Base-by-base conservation (phyloP, 768 basidiomycete species). In the Tephrocybe sp. region DNA sequence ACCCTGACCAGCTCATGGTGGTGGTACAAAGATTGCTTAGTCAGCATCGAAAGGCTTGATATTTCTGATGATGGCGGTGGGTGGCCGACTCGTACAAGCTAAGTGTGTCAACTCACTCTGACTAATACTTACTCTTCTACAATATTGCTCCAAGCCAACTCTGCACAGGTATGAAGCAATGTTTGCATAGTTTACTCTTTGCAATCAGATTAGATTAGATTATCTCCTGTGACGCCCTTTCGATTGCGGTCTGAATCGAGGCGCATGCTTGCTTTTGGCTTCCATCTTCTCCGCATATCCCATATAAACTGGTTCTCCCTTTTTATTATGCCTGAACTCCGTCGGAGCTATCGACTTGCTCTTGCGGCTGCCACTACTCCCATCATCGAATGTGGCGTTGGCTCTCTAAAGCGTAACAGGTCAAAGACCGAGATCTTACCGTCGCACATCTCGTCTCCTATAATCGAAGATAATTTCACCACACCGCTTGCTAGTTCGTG, bases 1-100 rank as follows among this genome's bases (percentile, higher is more conserved):
- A 63, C 66, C 66, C 66, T 16, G 63, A 62, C 66, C 66, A 67
- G 42, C 66, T 67, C 66, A 67, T 67, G 43, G 49, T 49, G 7
- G 41, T 40, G 22, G 16, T 30, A 22, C 35, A 25, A 30, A 41
- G 49, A 35, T 35, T 50, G 53, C 53, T 55, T 46, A 58, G 56
- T 57, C 59, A 55, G 39, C 51, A 48, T 28, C 13, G 22, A 18
- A 24, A 21, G 18, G 3, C 5, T 7, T 37, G 3, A 6, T 37
- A 16, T 7, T 15, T 15, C 32, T 15, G 13, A 34, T 34, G 4
- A 34, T n/a, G n/a, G n/a, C n/a, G n/a, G n/a, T n/a, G n/a, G n/a
- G n/a, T n/a, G n/a, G n/a, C n/a, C n/a, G n/a, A n/a, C n/a, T n/a
- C n/a, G n/a, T n/a, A n/a, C n/a, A n/a, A n/a, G n/a, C n/a, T n/a